Percentiles rank a stretch among this genome's conserved stretches.
Evolutionary conservation across 805 yeast species (phyloP).

Genomic region (Cyberlindnera xishuangbannaensis): DNA sequence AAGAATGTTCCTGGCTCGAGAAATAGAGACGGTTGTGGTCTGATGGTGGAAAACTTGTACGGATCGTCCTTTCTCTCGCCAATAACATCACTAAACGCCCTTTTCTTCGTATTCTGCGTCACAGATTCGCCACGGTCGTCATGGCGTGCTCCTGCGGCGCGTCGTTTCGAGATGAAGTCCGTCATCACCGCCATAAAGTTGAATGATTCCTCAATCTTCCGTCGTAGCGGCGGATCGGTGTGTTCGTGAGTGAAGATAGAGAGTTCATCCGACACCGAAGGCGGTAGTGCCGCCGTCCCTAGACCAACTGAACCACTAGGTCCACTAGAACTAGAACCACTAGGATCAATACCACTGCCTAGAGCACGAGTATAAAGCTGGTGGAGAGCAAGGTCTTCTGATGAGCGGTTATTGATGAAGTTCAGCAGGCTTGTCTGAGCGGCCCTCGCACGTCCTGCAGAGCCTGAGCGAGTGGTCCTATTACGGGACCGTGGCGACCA

Average conservation of each 20-base stretch:
- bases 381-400: constrained; percentile 1
- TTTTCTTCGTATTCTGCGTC: constrained; percentile 6
- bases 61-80: constrained; percentile 6
- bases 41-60: constrained; percentile 9
- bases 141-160: constrained; percentile 6
- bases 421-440: constrained; percentile 1
- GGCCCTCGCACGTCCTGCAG: too few relatives aligned
- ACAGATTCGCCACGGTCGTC: constrained; percentile 3
- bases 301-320: too few relatives aligned
- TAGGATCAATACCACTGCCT: not conserved
- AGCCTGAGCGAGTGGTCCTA: too few relatives aligned
- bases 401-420: constrained; percentile 2
- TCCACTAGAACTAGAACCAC: too few relatives aligned
- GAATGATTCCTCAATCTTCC: not conserved
- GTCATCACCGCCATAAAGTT: constrained; percentile 2
- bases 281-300: too few relatives aligned
- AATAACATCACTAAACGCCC: constrained; percentile 13
- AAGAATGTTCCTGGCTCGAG: constrained; percentile 15
- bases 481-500: too few relatives aligned
- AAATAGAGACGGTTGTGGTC: constrained; percentile 13
- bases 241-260: not conserved
- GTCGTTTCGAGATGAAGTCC: constrained; percentile 5
- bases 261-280: too few relatives aligned
- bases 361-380: not conserved
- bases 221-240: not conserved